phyloP scores from a whole-genome alignment of 495 filamentous ascomycete genomes.

The Emericellopsis terricola region DNA sequence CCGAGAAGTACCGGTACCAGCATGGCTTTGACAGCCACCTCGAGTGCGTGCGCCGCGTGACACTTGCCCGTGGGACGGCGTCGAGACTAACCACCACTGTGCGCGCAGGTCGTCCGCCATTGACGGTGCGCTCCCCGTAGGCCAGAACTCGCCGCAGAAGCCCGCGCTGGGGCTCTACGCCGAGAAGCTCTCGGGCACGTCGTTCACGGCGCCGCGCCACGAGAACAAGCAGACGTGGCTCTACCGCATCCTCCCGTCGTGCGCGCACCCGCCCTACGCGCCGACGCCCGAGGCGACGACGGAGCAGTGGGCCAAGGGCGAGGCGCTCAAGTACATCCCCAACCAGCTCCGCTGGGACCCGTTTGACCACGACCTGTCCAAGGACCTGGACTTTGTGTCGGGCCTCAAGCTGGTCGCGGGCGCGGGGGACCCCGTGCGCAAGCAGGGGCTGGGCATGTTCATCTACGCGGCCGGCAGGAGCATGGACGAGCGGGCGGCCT shows the following conservation, averaged over 20 bases:
- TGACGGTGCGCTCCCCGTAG: slow-evolving; percentile 31
- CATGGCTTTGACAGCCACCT: slow-evolving; percentile 50
- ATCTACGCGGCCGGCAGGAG: slow-evolving; percentile 67
- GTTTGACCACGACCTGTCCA: slow-evolving; percentile 49
- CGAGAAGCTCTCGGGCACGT: slow-evolving; percentile 86
- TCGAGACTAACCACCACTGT: background rate
- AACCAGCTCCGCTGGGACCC: slow-evolving; percentile 89
- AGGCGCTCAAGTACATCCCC: slow-evolving; percentile 49
- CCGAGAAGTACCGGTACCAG: slow-evolving; percentile 44
- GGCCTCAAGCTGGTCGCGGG: slow-evolving; percentile 63
- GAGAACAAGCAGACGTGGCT: slow-evolving; percentile 90
- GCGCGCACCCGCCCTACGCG: slow-evolving; percentile 59
- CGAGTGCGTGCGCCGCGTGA: slow-evolving; percentile 24
- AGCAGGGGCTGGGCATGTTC: slow-evolving; percentile 64
- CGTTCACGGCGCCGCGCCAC: slow-evolving; percentile 78
- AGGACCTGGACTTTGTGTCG: slow-evolving; percentile 57
- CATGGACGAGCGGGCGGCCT: slow-evolving; percentile 58
- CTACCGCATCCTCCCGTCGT: slow-evolving; percentile 77
- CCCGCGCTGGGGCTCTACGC: slow-evolving; percentile 70
- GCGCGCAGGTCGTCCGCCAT: slow-evolving; percentile 27
- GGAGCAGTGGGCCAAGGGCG: slow-evolving; percentile 18
- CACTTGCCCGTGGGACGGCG: background rate
- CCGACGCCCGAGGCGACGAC: slow-evolving; percentile 9
- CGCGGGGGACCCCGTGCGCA: slow-evolving; percentile 67
- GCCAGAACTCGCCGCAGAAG: slow-evolving; percentile 78